phyloP scores from a whole-genome alignment of 306 rosid genomes.

The Dryas alaskensis region DNA sequence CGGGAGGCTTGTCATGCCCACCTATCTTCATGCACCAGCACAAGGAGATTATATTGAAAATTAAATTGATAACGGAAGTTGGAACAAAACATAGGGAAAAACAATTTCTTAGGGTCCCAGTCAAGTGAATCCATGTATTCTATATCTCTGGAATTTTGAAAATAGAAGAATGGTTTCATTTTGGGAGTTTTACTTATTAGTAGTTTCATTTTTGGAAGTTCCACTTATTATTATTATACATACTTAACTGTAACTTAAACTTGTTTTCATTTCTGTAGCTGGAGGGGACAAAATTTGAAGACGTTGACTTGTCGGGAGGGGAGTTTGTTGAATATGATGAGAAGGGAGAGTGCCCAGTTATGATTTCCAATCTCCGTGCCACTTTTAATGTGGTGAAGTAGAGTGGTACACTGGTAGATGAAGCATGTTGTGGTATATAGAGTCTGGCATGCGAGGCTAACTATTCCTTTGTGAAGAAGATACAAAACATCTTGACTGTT shows the following conservation, averaged over 20 bases:
- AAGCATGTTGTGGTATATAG: constrained; percentile 25
- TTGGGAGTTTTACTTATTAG: background rate
- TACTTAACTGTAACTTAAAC: background rate
- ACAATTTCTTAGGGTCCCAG: background rate
- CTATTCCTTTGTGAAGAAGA: constrained; percentile 25
- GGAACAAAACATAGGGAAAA: background rate
- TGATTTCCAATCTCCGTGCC: constrained; percentile 64
- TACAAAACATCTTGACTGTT: constrained; percentile 16
- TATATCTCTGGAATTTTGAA: background rate
- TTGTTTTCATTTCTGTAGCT: constrained; percentile 40
- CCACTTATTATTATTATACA: background rate
- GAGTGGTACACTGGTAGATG: background rate
- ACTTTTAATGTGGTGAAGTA: constrained; percentile 65
- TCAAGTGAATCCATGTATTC: background rate
- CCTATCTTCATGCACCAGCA: background rate
- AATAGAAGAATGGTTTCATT: background rate
- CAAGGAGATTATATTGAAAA: background rate
- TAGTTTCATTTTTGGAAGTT: background rate
- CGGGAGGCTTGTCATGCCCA: background rate
- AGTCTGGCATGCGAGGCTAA: constrained; percentile 11
- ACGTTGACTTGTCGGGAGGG: constrained; percentile 68
- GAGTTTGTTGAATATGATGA: constrained; percentile 82
- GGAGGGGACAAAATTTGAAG: constrained; percentile 67
- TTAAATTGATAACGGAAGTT: background rate
- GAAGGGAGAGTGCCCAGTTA: constrained; percentile 87